A percentile compares a stretch with the other conserved stretches of the same genome.
These are phyloP conservation scores for Arabidopsis hybrid DNA, from an alignment of 441 rosid genomes.

Conservation along the genomic window DNA sequence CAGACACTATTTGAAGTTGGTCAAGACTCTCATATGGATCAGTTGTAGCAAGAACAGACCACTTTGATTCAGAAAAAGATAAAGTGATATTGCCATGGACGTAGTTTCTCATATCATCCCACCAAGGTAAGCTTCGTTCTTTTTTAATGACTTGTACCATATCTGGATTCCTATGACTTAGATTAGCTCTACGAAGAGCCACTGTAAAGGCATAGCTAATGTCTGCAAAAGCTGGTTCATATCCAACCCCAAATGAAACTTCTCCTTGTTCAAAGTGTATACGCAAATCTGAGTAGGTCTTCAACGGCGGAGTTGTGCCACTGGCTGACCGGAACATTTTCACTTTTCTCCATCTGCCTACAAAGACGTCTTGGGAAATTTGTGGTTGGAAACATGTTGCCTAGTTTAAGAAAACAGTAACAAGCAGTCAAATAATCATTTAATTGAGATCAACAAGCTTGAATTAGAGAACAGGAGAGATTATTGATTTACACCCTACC, in stretches of 20 bases:
- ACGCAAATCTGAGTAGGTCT: conserved; percentile 88
- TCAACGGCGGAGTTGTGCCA: conserved; percentile 98
- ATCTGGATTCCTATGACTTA: conserved; percentile 79
- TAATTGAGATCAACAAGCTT: neutral
- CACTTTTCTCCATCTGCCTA: conserved; percentile 99
- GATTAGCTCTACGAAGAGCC: conserved; percentile 98
- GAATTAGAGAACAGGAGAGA: no score
- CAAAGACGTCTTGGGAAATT: conserved; percentile 83
- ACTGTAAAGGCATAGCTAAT: conserved; percentile 96
- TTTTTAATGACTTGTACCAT: conserved; percentile 71
- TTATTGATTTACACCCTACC: no score
- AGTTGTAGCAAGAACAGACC: conserved; percentile 87
- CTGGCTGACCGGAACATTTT: conserved; percentile 91
- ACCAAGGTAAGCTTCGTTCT: conserved; percentile 98
- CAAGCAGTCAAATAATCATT: conserved; percentile 28
- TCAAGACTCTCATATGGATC: conserved; percentile 98
- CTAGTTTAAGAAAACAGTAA: conserved; percentile 57
- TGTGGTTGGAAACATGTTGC: conserved; percentile 99
- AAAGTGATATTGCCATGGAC: conserved; percentile 81
- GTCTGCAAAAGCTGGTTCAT: conserved; percentile 97
- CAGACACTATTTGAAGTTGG: conserved; percentile 77
- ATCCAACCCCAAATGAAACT: conserved; percentile 92
- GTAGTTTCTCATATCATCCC: conserved; percentile 99
- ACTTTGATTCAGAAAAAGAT: conserved; percentile 72
- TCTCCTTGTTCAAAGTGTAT: conserved; percentile 82